Conservation (phyloP, 2,329 filamentous ascomycete species). For the Paraphaeosphaeria minitans region DNA sequence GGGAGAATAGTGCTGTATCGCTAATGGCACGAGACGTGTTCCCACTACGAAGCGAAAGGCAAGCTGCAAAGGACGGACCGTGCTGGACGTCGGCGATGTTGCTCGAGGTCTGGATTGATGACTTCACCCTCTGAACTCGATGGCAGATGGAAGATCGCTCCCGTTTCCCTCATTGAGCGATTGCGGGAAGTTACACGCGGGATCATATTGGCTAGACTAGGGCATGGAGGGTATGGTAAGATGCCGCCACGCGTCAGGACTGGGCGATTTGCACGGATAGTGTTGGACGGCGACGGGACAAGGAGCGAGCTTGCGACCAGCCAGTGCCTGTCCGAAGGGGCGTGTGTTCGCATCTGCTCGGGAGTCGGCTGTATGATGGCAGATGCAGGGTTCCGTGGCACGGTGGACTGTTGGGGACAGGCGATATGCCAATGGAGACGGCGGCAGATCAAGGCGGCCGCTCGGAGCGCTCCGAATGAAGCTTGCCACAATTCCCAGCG, state of each 20-base stretch:
- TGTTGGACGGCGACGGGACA: neutral
- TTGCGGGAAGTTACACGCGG: neutral
- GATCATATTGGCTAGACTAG: neutral
- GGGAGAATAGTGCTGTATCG: constrained; percentile 21
- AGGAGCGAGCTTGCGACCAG: neutral
- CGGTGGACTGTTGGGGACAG: neutral
- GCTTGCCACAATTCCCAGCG: neutral
- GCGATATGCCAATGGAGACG: neutral
- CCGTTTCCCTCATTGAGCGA: neutral
- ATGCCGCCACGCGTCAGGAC: constrained; percentile 5
- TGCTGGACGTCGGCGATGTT: neutral
- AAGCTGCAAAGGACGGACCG: neutral
- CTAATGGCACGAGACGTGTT: neutral
- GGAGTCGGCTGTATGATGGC: neutral
- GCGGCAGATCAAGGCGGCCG: neutral
- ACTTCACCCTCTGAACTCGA: neutral
- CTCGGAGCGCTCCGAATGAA: neutral
- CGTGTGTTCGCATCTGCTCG: neutral
- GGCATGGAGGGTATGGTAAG: neutral
- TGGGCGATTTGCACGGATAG: neutral
- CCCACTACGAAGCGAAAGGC: neutral
- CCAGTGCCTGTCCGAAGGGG: neutral
- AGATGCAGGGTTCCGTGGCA: neutral
- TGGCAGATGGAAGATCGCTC: neutral
- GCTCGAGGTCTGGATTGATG: neutral